Evolutionary conservation across 768 basidiomycete species (phyloP).

Genomic region (Leccinum boreale): DNA sequence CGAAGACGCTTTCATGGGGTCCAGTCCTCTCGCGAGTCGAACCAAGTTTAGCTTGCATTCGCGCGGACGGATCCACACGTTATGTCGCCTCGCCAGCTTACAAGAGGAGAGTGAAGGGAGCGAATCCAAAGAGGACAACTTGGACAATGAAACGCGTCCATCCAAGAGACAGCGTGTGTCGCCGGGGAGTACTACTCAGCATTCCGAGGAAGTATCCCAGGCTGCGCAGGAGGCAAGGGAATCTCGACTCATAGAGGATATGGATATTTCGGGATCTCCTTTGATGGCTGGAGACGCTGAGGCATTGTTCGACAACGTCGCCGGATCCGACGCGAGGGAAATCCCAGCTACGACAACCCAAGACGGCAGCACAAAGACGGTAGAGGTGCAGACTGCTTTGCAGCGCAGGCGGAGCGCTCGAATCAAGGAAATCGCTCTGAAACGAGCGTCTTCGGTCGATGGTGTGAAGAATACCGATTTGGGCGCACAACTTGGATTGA

Average conservation of each 20-base stretch:
- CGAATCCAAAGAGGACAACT: constrained; percentile 8
- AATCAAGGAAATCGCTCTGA: constrained; percentile 14
- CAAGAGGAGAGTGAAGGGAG: constrained; percentile 27
- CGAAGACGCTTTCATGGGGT: constrained; percentile 19
- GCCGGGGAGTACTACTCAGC: neutral
- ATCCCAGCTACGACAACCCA: neutral
- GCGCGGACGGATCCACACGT: constrained; percentile 4
- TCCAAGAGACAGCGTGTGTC: constrained; percentile 21
- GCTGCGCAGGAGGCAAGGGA: constrained; percentile 1
- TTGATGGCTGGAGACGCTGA: constrained; percentile 14
- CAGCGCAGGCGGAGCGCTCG: constrained; percentile 25
- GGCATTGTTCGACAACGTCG: neutral
- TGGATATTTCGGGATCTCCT: constrained; percentile 26
- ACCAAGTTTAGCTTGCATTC: constrained; percentile 5
- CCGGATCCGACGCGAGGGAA: neutral
- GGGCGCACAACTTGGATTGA: neutral
- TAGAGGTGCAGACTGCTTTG: neutral
- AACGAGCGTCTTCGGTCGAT: constrained; percentile 9
- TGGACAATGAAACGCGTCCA: constrained; percentile 13
- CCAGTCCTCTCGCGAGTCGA: constrained; percentile 28
- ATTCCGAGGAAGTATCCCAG: neutral
- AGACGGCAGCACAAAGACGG: neutral
- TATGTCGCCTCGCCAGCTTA: constrained; percentile 21
- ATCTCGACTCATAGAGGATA: constrained; percentile 26
- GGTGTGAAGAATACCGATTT: neutral